These are phyloP conservation scores for Leptographium wingfieldii DNA, from an alignment of 2,329 filamentous ascomycete species.

Conservation along the genomic window DNA sequence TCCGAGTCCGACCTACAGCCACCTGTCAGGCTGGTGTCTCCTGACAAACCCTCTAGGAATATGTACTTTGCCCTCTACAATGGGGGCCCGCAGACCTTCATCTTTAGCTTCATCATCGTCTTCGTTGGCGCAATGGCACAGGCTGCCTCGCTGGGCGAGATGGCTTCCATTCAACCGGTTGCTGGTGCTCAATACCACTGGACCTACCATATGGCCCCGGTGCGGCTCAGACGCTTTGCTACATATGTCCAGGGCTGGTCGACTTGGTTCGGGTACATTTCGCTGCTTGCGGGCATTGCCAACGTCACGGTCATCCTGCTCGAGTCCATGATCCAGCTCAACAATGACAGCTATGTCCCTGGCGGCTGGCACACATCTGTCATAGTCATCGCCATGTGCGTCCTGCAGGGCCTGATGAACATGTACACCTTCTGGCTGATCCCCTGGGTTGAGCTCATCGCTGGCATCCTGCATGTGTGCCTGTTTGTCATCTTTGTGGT, in stretches of 20 bases:
- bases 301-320: conserved; percentile 23
- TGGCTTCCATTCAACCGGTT: conserved; percentile 27
- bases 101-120: conserved; percentile 20
- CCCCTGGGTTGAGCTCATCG: conserved; percentile 24
- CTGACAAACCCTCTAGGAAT: background rate
- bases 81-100: conserved; percentile 19
- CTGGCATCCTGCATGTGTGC: conserved; percentile 18
- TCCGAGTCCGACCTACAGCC: too few species aligned
- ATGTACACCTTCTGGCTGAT: conserved; percentile 24
- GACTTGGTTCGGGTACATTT: conserved; percentile 28
- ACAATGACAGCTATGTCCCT: conserved; percentile 3
- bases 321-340: conserved; percentile 8
- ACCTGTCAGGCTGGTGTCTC: background rate
- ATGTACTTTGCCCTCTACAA: conserved; percentile 18
- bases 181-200: conserved; percentile 30
- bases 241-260: conserved; percentile 21
- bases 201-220: conserved; percentile 17
- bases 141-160: conserved; percentile 23
- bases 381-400: conserved; percentile 24
- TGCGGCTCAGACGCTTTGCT: background rate
- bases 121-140: conserved; percentile 19
- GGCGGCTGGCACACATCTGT: conserved; percentile 24
- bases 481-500: conserved; percentile 24
- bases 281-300: conserved; percentile 20
- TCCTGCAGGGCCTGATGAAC: conserved; percentile 17